These are phyloP conservation scores for Xylaria bambusicola DNA, from an alignment of 495 filamentous ascomycete species.

Conservation along the genomic window DNA sequence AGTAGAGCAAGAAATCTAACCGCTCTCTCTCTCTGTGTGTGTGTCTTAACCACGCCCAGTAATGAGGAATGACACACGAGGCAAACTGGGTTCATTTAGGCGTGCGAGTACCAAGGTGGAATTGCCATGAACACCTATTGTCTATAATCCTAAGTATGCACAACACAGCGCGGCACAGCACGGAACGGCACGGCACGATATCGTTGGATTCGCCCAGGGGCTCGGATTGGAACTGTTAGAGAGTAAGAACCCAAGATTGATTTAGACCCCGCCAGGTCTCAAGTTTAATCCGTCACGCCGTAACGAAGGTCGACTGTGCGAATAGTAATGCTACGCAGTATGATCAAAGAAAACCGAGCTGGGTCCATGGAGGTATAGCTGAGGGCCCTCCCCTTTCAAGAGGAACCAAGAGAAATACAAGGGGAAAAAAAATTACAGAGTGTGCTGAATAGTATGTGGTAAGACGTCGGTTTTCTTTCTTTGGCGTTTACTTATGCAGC, in stretches of 20 bases:
- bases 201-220: neutral
- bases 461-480: conserved; percentile 12
- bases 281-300: neutral
- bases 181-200: neutral
- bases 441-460: conserved; percentile 8
- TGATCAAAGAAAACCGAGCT: neutral
- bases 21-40: conserved; percentile 1
- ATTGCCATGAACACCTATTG: neutral
- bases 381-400: neutral
- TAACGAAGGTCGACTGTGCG: neutral
- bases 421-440: neutral
- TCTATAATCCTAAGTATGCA: too few species aligned
- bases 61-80: neutral
- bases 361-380: neutral
- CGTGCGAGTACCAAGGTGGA: neutral
- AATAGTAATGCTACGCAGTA: conserved; percentile 3
- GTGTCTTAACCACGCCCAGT: neutral
- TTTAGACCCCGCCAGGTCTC: conserved; percentile 1
- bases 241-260: neutral
- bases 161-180: too few species aligned
- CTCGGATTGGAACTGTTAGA: neutral
- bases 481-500: conserved; percentile 12
- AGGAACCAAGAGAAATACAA: neutral
- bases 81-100: neutral
- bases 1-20: neutral